A percentile compares a stretch with the other conserved stretches of the same genome.
Evolutionary conservation across 257 asterid genomes (phyloP).

Genomic region (Solanum etuberosum): DNA sequence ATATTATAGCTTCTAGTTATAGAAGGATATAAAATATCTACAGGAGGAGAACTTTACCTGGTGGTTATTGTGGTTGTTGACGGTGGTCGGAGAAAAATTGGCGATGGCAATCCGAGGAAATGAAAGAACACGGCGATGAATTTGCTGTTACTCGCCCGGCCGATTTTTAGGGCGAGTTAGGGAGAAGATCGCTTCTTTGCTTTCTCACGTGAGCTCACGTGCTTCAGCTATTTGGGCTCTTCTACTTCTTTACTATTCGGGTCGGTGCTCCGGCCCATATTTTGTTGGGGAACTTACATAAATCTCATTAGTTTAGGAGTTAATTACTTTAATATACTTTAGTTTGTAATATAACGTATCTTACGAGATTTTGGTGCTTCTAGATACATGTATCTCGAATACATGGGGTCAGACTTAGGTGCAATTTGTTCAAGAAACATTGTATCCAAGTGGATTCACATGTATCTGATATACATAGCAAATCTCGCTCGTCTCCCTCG

Average conservation of each 20-base stretch:
- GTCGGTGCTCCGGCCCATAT: not conserved
- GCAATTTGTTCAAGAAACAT: no score
- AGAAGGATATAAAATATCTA: not conserved
- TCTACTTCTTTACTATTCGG: not conserved
- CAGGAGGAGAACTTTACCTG: not conserved
- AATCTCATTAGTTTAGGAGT: no score
- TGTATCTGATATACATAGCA: not conserved
- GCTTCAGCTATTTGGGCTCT: not conserved
- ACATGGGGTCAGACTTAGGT: no score
- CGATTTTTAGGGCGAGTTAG: conserved; percentile 6
- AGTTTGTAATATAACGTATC: no score
- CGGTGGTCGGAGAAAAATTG: conserved; percentile 3
- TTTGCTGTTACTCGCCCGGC: conserved; percentile 2
- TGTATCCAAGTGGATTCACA: no score
- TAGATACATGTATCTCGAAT: not conserved
- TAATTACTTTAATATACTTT: no score
- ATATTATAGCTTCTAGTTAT: not conserved
- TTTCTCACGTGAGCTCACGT: not conserved
- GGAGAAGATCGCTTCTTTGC: not conserved
- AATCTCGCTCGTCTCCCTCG: accelerated
- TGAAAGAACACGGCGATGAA: conserved; percentile 27
- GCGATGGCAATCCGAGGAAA: conserved; percentile 17
- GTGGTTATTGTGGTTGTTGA: not conserved
- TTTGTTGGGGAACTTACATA: not conserved
- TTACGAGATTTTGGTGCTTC: accelerated